Evolutionary conservation across 1,139 yeast species (phyloP), one percentile per base, ranked within the genome.

Genomic region (Magnusiomyces magnusii): DNA sequence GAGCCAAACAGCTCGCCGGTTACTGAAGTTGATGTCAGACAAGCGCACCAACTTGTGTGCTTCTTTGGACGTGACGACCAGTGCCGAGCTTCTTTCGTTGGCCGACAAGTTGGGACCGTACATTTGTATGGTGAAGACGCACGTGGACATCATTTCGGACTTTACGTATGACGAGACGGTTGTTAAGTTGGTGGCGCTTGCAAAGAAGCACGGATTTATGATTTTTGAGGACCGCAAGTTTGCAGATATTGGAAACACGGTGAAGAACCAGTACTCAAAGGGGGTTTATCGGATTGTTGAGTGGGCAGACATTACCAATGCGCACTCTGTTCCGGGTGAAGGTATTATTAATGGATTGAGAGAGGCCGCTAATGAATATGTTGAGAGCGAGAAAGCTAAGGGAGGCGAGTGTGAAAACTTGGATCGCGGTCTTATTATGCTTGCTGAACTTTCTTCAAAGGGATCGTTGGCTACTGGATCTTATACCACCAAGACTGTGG

Each of bases 231-330:
- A 92, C 75, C 82, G 99, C 65, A 95, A 95, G 76, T 95, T 95
- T 74, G 99, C 99, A 34, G 99, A 95, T 73, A 95, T 95, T 68
- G 99, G 99, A n/a, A 90, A 91, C 69, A 95, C 99, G 1, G 99
- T 93, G 57, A 92, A 92, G 75, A 81, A 89, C 51, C 99, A 95
- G 74, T 95, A 93, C 74, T 77, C 86, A 50, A 89, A 95, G 51
- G 99, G 99, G 54, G 86, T 90, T 2, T 91, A 83, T 76, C 83
- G 82, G 70, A 93, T 93, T 63, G 95, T 96, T 13, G 76, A 84
- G 67, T 95, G 99, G 99, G 84, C 99, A 0, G 97, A 95, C 69
- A 89, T 95, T 63, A 92, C 98, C 56, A 95, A 95, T 72, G 99
- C 98, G 0, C 99, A 95, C 68, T 95, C 98, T 60, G 92, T 95